These are phyloP conservation scores for Chalara sp. DNA, from an alignment of 2,329 filamentous ascomycete species.

Conservation along the genomic window DNA sequence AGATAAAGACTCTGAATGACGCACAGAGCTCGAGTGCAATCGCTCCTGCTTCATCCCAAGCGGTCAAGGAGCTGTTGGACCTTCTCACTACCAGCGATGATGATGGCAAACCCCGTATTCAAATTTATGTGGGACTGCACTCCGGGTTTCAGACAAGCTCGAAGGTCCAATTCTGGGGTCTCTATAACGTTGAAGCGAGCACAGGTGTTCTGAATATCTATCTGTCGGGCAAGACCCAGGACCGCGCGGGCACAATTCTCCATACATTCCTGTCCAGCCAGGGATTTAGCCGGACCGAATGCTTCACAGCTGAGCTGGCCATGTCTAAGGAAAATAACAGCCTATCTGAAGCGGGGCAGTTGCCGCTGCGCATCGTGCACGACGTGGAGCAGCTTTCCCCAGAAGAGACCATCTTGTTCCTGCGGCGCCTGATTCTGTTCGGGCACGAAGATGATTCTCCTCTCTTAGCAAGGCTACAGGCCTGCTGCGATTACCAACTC, in stretches of 20 bases:
- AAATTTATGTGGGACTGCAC: conserved; percentile 30
- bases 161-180: conserved; percentile 29
- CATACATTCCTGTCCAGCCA: conserved; percentile 34
- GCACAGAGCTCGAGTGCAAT: conserved; percentile 24
- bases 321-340: conserved; percentile 30
- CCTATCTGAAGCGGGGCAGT: conserved; percentile 12
- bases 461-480: not conserved
- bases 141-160: conserved; percentile 29
- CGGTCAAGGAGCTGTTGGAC: conserved; percentile 9
- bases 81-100: conserved; percentile 3
- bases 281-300: conserved; percentile 25
- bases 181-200: conserved; percentile 19
- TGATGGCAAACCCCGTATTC: conserved; percentile 24
- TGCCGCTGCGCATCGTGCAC: conserved; percentile 32
- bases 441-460: not conserved
- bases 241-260: conserved; percentile 26
- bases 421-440: conserved; percentile 1
- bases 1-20: conserved; percentile 22
- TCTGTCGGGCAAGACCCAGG: conserved; percentile 28
- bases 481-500: conserved; percentile 4
- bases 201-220: conserved; percentile 26
- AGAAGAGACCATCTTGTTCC: conserved; percentile 1
- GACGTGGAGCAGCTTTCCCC: conserved; percentile 37
- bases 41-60: not conserved
- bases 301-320: conserved; percentile 30